Evolutionary conservation across 2,329 filamentous ascomycete species (phyloP).

Genomic region (Monosporascus sp.): DNA sequence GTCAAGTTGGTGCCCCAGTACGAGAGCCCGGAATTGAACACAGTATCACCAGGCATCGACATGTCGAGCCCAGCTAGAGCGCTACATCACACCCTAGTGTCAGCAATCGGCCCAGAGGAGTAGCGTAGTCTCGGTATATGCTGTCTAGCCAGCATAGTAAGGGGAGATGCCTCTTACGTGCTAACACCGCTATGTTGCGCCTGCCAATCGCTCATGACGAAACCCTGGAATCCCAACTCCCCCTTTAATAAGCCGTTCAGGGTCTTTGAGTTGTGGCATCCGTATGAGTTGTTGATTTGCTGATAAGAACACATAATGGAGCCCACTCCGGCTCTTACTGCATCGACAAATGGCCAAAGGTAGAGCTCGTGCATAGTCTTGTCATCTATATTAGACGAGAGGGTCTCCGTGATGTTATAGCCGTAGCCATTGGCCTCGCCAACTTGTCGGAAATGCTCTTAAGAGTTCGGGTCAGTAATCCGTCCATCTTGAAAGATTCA

Average conservation of each 20-base stretch:
- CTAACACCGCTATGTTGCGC: constrained; percentile 67
- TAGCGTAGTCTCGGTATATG: neutral
- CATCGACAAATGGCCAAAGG: constrained; percentile 73
- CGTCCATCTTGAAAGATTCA: neutral
- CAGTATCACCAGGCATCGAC: constrained; percentile 82
- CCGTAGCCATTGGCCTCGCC: constrained; percentile 52
- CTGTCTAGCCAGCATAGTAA: neutral
- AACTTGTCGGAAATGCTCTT: constrained; percentile 66
- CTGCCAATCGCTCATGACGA: constrained; percentile 76
- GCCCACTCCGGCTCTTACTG: constrained; percentile 61
- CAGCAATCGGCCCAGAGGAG: neutral
- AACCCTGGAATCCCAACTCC: constrained; percentile 77
- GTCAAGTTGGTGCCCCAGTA: constrained; percentile 89
- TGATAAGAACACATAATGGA: constrained; percentile 67
- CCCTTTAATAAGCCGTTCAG: constrained; percentile 73
- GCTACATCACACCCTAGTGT: constrained; percentile 23
- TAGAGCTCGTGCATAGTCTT: constrained; percentile 72
- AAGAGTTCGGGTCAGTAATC: constrained; percentile 10
- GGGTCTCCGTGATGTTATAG: constrained; percentile 55
- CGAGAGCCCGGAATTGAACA: constrained; percentile 65
- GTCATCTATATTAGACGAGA: constrained; percentile 62
- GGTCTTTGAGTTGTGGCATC: constrained; percentile 72
- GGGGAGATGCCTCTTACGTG: neutral
- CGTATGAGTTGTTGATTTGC: constrained; percentile 75
- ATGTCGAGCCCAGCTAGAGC: constrained; percentile 75